A percentile compares a stretch with the other conserved stretches of the same genome.
Conservation (phyloP, 129 eudicot genomes). For the Apium graveolens region DNA sequence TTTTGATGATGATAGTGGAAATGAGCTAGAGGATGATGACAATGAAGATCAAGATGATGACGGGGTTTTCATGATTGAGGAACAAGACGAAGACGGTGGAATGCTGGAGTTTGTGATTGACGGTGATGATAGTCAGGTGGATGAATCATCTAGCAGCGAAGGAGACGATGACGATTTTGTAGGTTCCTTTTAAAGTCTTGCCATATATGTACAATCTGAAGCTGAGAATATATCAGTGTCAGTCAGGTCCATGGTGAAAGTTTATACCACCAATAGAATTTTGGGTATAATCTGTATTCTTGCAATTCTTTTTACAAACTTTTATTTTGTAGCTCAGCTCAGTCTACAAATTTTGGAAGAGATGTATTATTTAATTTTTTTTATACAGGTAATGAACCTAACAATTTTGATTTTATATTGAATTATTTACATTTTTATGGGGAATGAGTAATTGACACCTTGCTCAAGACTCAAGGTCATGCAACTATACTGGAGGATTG, state of each 20-base stretch:
- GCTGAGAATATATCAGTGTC: neutral
- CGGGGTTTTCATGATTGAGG: conserved; percentile 63
- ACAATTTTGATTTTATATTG: too few relatives aligned
- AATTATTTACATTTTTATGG: too few relatives aligned
- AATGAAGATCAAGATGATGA: conserved; percentile 64
- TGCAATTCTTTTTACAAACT: neutral
- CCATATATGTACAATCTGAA: neutral
- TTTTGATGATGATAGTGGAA: conserved; percentile 57
- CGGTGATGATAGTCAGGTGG: conserved; percentile 62
- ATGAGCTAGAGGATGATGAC: conserved; percentile 46
- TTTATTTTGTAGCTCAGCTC: neutral
- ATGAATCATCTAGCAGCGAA: conserved; percentile 68
- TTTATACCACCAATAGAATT: neutral
- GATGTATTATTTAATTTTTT: neutral
- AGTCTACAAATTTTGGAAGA: neutral
- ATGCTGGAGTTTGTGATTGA: conserved; percentile 55
- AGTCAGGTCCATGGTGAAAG: neutral
- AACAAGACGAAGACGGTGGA: conserved; percentile 47
- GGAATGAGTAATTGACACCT: too few relatives aligned
- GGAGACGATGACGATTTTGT: conserved; percentile 50
- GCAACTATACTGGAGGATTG: too few relatives aligned
- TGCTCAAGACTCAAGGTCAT: too few relatives aligned
- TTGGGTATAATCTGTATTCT: neutral
- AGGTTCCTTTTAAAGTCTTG: conserved; percentile 25
- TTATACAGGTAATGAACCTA: neutral